phyloP scores from a whole-genome alignment of 2,329 filamentous ascomycete genomes.

The Xylaria sp. region DNA sequence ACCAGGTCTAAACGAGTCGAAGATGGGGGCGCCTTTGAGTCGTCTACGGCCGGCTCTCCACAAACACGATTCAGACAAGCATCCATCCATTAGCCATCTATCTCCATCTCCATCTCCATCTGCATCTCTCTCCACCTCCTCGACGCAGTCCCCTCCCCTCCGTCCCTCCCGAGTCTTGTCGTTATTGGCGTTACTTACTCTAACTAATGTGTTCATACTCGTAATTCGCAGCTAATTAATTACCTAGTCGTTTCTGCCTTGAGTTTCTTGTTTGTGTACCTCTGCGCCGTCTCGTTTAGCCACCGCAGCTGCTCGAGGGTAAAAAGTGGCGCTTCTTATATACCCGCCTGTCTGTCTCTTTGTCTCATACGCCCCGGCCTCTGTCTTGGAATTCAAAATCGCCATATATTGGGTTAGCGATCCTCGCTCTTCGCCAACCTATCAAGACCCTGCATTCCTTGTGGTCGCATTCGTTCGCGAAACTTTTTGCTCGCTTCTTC shows the following conservation, averaged over 20 bases:
- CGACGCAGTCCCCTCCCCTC: neutral
- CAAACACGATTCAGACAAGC: slow-evolving; percentile 25
- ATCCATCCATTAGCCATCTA: slow-evolving; percentile 7
- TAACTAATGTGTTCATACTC: slow-evolving; percentile 23
- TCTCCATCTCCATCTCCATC: slow-evolving; percentile 4
- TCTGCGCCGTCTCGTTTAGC: slow-evolving; percentile 30
- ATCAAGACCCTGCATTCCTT: slow-evolving; percentile 41
- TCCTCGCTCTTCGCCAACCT: slow-evolving; percentile 17
- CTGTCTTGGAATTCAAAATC: slow-evolving; percentile 41
- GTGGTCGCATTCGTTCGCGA: slow-evolving; percentile 25
- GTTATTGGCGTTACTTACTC: slow-evolving; percentile 7
- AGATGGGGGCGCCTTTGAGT: slow-evolving; percentile 9
- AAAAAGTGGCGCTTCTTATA: slow-evolving; percentile 29
- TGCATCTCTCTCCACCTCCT: slow-evolving; percentile 12
- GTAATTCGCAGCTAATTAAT: slow-evolving; percentile 19
- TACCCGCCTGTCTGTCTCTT: slow-evolving; percentile 27
- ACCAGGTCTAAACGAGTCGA: slow-evolving; percentile 5
- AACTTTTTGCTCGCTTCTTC: slow-evolving; percentile 15
- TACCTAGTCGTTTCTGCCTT: slow-evolving; percentile 16
- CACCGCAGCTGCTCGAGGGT: slow-evolving; percentile 19
- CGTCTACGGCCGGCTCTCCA: slow-evolving; percentile 19
- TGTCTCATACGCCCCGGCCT: slow-evolving; percentile 37
- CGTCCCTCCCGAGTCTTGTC: slow-evolving; percentile 6
- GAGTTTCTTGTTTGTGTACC: slow-evolving; percentile 24
- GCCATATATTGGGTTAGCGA: slow-evolving; percentile 36